These are phyloP conservation scores for Fraxinus albicans DNA, from an alignment of 305 asterid genomes.

Conservation along the genomic window DNA sequence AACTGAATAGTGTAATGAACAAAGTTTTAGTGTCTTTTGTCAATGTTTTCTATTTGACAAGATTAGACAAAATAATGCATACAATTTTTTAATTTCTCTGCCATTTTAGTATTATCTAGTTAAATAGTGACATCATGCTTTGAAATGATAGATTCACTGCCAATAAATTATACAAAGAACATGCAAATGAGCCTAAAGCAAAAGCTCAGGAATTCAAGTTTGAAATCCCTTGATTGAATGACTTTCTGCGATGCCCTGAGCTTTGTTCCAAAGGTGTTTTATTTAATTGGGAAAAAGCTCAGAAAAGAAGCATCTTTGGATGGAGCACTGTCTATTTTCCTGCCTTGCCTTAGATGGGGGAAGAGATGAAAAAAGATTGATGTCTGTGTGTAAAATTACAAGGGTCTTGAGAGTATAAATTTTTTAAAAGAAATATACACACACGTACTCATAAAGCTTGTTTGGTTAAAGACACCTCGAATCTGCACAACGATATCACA, in stretches of 20 bases:
- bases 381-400: not conserved
- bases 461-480: not conserved
- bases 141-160: not conserved
- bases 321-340: not conserved
- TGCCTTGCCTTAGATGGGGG: not conserved
- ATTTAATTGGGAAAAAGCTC: not conserved
- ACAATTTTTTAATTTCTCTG: conserved; percentile 29
- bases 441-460: not conserved
- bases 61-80: conserved; percentile 25
- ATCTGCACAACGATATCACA: not conserved
- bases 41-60: not conserved
- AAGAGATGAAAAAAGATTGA: not conserved
- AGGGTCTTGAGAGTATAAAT: not conserved
- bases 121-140: not conserved
- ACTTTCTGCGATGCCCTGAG: conserved; percentile 7
- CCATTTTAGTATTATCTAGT: conserved; percentile 28
- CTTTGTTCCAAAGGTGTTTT: not conserved
- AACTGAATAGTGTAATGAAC: not conserved
- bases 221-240: not conserved
- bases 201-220: not conserved
- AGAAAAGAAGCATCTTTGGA: not conserved
- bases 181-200: not conserved
- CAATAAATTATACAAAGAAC: not conserved
- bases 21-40: not conserved
- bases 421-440: not conserved